Evolutionary conservation across 371 early-diverging fungal species (phyloP).

Genomic region (Haplosporangium sp.): DNA sequence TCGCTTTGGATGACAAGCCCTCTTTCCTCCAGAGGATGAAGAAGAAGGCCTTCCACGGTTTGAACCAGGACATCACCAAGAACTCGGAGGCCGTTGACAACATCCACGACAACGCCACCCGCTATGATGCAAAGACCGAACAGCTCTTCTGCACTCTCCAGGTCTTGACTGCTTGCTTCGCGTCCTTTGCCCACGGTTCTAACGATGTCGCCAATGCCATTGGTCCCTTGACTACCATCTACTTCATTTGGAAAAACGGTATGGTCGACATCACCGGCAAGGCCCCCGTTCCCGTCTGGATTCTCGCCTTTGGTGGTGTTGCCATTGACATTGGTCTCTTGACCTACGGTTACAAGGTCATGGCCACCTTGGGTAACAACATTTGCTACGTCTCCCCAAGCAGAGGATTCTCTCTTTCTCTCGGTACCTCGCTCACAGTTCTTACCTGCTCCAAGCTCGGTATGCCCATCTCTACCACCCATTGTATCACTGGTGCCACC

Average conservation of each 20-base stretch:
- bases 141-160: slow-evolving; percentile 87
- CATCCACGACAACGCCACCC: slow-evolving; percentile 72
- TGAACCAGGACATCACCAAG: slow-evolving; percentile 71
- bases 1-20: slow-evolving; percentile 23
- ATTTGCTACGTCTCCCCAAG: slow-evolving; percentile 88
- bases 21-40: slow-evolving; percentile 33
- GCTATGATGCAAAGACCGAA: slow-evolving; percentile 85
- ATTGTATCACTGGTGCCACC: slow-evolving; percentile 91
- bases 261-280: slow-evolving; percentile 62
- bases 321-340: slow-evolving; percentile 86
- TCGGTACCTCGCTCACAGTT: slow-evolving; percentile 87
- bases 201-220: slow-evolving; percentile 93
- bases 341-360: slow-evolving; percentile 77
- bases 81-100: slow-evolving; percentile 59
- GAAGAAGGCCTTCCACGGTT: slow-evolving; percentile 55
- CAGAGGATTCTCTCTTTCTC: slow-evolving; percentile 85
- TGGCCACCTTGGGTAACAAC: slow-evolving; percentile 85
- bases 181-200: slow-evolving; percentile 92
- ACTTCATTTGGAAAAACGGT: slow-evolving; percentile 73
- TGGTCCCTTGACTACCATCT: slow-evolving; percentile 83
- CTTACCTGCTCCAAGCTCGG: slow-evolving; percentile 85
- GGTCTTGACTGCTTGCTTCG: slow-evolving; percentile 85
- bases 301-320: slow-evolving; percentile 82
- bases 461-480: slow-evolving; percentile 89
- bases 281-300: slow-evolving; percentile 77